Base-by-base conservation (phyloP, 805 yeast genomes). In the Kurtzmaniella cleridarum region DNA sequence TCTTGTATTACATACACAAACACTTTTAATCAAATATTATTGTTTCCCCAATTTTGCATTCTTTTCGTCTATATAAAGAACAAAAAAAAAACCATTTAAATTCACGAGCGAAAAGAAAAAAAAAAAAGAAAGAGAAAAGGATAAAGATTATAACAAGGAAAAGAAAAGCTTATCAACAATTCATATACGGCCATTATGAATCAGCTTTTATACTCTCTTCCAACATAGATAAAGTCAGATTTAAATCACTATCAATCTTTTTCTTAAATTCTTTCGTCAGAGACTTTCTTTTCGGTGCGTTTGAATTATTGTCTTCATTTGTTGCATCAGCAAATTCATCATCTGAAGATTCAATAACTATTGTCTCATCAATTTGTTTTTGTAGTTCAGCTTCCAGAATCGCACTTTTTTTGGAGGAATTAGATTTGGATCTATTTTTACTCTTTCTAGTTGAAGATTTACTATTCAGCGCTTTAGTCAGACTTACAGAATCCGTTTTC, bases 171-270 rank as follows among this genome's bases (percentile, higher is more conserved):
- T 14, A 14, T 11, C 12, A 5, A 30, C 5, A 10, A 30, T 30
- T 18, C n/a, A 27, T 12, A 12, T n/a, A 3, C 8, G n/a, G n/a
- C n/a, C 7, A 24, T 15, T 27, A 29, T 17, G 9, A 20, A n/a
- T 30, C 30, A 28, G 53, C 58, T 12, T 55, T 58, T 11, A 64
- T 48, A 37, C 63, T 64, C 42, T 66, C 70, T 44, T 64, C 51
- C 29, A 67, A 49, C 69, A 67, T 64, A 37, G 59, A 59, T 35
- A 67, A 43, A 3, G 73, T 67, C 38, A 55, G 54, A 35, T 66
- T 64, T 37, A 67, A 45, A 27, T 58, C 68, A 31, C 44, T 55
- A 44, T 63, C 55, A 36, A 67, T 48, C 39, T 62, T 61, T 33
- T 50, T 44, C 35, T 59, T 52, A 44, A 66, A 64, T 44, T 55